Evolutionary conservation across 495 filamentous ascomycete species (phyloP).

Genomic region (Trichoderma virens): DNA sequence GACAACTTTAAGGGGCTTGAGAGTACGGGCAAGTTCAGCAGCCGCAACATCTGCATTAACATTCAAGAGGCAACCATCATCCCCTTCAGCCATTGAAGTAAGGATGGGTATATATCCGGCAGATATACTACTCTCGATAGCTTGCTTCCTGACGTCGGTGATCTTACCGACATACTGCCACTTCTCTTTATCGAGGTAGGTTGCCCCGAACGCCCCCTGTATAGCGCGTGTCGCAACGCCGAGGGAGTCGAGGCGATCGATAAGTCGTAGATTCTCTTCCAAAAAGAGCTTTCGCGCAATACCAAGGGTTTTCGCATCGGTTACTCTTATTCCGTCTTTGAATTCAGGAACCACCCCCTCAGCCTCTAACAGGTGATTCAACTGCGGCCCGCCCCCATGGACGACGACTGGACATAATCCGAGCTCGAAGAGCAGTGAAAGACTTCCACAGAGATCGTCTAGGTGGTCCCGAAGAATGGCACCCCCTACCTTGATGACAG

Average conservation of each 20-base stretch:
- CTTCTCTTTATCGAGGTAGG: too few species aligned
- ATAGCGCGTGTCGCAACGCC: too few species aligned
- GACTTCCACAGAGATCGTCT: slow-evolving; percentile 75
- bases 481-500: too few species aligned
- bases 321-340: slow-evolving; percentile 92
- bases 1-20: slow-evolving; percentile 95
- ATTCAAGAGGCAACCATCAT: slow-evolving; percentile 90
- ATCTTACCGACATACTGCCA: too few species aligned
- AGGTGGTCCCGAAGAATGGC: slow-evolving; percentile 76
- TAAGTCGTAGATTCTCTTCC: slow-evolving; percentile 91
- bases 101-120: too few species aligned
- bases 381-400: slow-evolving; percentile 90
- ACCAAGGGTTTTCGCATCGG: slow-evolving; percentile 89
- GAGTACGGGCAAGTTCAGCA: slow-evolving; percentile 78
- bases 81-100: slow-evolving; percentile 93
- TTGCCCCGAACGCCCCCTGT: too few species aligned
- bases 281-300: slow-evolving; percentile 88
- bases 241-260: too few species aligned
- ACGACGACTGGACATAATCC: slow-evolving; percentile 95
- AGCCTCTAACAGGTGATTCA: slow-evolving; percentile 86
- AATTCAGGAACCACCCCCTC: slow-evolving; percentile 93
- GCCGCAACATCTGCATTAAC: slow-evolving; percentile 97
- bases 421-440: slow-evolving; percentile 92
- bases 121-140: too few species aligned
- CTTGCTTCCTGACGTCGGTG: too few species aligned